Percentiles rank a stretch among this genome's conserved stretches.
These are phyloP conservation scores for Geranium incanum DNA, from an alignment of 441 rosid genomes.

Conservation along the genomic window DNA sequence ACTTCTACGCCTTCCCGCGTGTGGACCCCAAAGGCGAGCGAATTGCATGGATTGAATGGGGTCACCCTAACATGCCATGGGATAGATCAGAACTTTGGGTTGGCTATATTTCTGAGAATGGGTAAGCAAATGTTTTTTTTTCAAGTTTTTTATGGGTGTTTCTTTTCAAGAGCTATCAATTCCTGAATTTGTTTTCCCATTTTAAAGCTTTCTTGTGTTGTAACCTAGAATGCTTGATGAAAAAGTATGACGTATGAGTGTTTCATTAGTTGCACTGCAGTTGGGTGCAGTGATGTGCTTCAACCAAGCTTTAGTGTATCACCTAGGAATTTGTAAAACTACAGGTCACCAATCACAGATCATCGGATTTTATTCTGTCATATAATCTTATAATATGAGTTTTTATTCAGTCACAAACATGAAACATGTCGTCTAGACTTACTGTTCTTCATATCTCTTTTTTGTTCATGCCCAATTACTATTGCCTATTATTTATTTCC, in stretches of 20 bases:
- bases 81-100: conserved; percentile 89
- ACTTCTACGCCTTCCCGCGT: conserved; percentile 92
- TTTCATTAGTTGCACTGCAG: neutral
- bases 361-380: neutral
- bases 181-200: neutral
- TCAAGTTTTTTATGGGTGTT: neutral
- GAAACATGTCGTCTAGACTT: neutral
- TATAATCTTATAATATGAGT: neutral
- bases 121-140: conserved; percentile 37
- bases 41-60: conserved; percentile 88
- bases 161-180: neutral
- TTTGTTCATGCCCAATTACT: neutral
- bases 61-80: conserved; percentile 95
- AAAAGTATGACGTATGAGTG: neutral
- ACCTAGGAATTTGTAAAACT: neutral
- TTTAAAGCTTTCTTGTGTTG: neutral
- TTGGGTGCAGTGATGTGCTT: neutral
- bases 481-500: neutral
- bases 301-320: neutral
- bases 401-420: neutral
- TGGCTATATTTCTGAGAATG: conserved; percentile 68
- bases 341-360: neutral
- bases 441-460: neutral
- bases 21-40: conserved; percentile 61
- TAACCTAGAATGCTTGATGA: neutral